Evolutionary conservation across 73 alveolate genomes (phyloP).

Genomic region (Durusdinium trenchii): DNA sequence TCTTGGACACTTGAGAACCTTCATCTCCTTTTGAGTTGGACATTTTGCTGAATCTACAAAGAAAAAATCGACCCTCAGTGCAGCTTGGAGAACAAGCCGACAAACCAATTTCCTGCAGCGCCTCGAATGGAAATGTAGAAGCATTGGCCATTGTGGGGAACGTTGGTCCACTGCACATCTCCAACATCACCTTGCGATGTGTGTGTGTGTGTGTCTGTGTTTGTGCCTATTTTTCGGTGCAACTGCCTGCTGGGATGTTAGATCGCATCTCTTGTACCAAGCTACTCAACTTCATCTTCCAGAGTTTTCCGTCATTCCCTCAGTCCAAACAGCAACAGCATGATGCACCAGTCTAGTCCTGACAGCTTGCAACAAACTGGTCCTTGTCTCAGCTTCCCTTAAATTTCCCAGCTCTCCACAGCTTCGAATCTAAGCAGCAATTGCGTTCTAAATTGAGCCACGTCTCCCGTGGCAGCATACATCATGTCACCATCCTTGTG

Average conservation of each 20-base stretch:
- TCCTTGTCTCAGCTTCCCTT: too few species aligned
- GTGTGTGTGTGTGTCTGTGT: not conserved
- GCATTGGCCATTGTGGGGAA: slow-evolving; percentile 11
- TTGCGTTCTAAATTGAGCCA: not conserved
- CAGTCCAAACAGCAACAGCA: too few species aligned
- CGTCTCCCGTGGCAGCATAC: not conserved
- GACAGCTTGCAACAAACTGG: too few species aligned
- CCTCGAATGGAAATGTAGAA: slow-evolving; percentile 15
- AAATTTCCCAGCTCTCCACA: too few species aligned
- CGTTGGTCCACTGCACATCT: not conserved
- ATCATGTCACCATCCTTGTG: not conserved
- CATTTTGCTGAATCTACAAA: too few species aligned
- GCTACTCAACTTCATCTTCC: not conserved
- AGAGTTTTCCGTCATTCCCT: not conserved
- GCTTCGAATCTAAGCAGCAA: too few species aligned
- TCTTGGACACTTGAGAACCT: not conserved
- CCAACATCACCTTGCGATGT: not conserved
- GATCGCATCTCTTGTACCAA: not conserved
- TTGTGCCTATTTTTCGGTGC: too few species aligned
- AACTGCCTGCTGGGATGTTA: not conserved
- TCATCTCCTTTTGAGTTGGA: too few species aligned
- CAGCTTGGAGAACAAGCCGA: not conserved
- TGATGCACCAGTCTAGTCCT: too few species aligned
- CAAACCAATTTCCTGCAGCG: not conserved
- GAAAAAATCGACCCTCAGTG: too few species aligned